These are phyloP conservation scores for Rosa lucieae DNA, from an alignment of 306 rosid genomes.

Conservation along the genomic window DNA sequence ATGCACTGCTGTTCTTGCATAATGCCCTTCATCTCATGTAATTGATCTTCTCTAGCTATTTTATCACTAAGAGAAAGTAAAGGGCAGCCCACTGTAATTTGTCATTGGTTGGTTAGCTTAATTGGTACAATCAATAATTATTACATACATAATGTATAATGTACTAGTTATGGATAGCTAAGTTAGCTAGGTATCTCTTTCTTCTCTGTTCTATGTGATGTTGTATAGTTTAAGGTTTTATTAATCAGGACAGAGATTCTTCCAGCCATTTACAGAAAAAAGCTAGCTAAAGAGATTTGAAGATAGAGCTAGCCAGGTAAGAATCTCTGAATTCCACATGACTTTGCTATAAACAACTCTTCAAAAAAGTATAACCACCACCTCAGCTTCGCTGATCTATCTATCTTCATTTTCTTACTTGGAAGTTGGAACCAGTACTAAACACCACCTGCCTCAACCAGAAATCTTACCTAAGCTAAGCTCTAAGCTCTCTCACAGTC, in stretches of 20 bases:
- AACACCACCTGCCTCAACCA: constrained; percentile 29
- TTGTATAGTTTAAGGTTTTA: constrained; percentile 6
- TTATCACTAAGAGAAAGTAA: constrained; percentile 15
- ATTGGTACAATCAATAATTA: constrained; percentile 19
- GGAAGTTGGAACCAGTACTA: background rate
- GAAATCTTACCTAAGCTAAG: background rate
- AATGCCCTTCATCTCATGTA: constrained; percentile 25
- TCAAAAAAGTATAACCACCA: background rate
- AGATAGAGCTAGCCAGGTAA: constrained; percentile 16
- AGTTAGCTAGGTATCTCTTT: background rate
- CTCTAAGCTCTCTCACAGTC: constrained; percentile 22
- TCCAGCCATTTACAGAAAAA: constrained; percentile 15
- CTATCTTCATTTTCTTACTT: background rate
- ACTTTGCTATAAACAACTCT: background rate
- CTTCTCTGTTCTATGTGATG: background rate
- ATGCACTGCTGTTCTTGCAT: constrained; percentile 17
- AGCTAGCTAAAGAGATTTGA: background rate
- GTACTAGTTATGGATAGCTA: constrained; percentile 12
- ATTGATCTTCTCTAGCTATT: constrained; percentile 29
- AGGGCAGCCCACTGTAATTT: constrained; percentile 18
- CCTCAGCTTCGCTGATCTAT: background rate
- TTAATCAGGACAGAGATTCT: constrained; percentile 9
- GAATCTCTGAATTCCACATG: constrained; percentile 5
- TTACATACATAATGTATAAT: constrained; percentile 28
- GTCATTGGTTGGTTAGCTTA: constrained; percentile 22